phyloP scores from a whole-genome alignment of 1,284 basidiomycete species.

The Hymenochaete sp. region DNA sequence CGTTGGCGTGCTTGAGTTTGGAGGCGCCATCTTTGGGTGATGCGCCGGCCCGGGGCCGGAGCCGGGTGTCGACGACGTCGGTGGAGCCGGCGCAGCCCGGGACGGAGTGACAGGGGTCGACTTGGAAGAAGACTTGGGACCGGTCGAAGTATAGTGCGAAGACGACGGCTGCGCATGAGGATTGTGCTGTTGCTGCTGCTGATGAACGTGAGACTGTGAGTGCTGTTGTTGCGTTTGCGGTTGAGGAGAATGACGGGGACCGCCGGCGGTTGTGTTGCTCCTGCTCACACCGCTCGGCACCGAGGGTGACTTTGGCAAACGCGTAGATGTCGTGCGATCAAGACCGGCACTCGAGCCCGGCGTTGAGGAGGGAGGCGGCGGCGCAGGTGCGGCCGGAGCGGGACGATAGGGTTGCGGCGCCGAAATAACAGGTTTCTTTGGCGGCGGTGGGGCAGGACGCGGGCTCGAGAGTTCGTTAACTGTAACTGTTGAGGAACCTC shows the following conservation, averaged over 20 bases:
- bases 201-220: conserved; percentile 21
- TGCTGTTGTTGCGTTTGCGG: conserved; percentile 22
- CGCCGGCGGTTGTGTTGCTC: conserved; percentile 56
- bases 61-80: conserved; percentile 14
- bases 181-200: conserved; percentile 21
- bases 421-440: conserved; percentile 40
- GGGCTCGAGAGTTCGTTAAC: conserved; percentile 28
- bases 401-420: conserved; percentile 50
- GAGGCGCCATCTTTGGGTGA: conserved; percentile 11
- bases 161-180: conserved; percentile 20
- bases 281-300: conserved; percentile 45
- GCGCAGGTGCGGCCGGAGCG: conserved; percentile 60
- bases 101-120: conserved; percentile 28
- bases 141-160: conserved; percentile 23
- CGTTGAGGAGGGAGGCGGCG: conserved; percentile 27
- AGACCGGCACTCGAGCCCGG: conserved; percentile 46
- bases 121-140: conserved; percentile 20
- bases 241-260: conserved; percentile 30
- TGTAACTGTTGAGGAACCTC: not conserved
- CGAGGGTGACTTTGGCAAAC: conserved; percentile 42
- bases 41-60: not conserved
- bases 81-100: conserved; percentile 29
- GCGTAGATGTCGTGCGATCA: conserved; percentile 71
- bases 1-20: conserved; percentile 48
- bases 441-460: conserved; percentile 41